Base-by-base conservation (phyloP, 306 rosid genomes). In the Malus orientalis region DNA sequence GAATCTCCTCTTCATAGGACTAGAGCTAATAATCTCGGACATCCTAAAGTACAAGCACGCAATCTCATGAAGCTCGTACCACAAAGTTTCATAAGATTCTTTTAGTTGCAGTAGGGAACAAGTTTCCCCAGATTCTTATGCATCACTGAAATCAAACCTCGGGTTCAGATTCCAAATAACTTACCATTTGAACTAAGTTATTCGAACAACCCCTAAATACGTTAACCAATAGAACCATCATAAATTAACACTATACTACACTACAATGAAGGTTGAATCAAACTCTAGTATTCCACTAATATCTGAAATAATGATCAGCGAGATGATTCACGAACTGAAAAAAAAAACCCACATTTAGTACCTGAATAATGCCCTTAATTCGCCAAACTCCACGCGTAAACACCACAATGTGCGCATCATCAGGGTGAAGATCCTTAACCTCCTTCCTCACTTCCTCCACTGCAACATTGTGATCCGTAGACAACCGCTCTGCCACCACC, bases 291-390 rank as follows among this genome's bases (percentile, higher is more conserved):
- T 14, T 49, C 54, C 54, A 49, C 54, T 15, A 49, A 19, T 49
- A 16, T 1, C 18, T 49, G 6, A 47, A 33, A 5, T 7, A 74
- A 62, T 45, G 19, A 25, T 19, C 10, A 16, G 27, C 8, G 1
- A 61, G 29, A 27, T 11, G n/a, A 74, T 60, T 4, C 58, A 38
- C 25, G 67, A 53, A 53, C 33, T 63, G 33, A 59, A 67, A 57
- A 33, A 59, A 67, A 57, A n/a, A 54, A 51, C 74, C 69, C 29
- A 65, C 61, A 42, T 45, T 16, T 20, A 36, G 59, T 61, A 90
- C 96, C 92, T 90, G 96, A 78, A 90, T 90, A 80, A 90, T 88
- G 77, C 96, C 96, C 81, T 90, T 90, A 74, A 90, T 90, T 75
- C 96, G 84, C 92, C 92, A 90, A 76, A 83, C 88, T 22, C 92